Evolutionary conservation across 2,329 filamentous ascomycete species (phyloP).

Genomic region (Atkinsonella texensis): DNA sequence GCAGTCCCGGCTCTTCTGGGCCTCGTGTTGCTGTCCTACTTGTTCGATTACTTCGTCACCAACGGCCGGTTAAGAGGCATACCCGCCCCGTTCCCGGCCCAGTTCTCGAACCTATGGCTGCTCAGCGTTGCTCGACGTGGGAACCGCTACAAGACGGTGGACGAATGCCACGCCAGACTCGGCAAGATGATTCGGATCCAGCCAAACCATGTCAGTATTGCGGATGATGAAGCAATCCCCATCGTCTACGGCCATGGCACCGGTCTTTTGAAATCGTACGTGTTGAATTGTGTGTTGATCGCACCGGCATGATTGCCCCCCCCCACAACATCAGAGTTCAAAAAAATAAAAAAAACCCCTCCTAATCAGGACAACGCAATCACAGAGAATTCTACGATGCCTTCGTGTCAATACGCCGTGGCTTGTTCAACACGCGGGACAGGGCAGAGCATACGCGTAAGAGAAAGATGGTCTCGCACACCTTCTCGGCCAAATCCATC

Average conservation of each 20-base stretch:
- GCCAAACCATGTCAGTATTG: constrained; percentile 73
- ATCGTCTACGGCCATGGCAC: constrained; percentile 71
- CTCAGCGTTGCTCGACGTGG: constrained; percentile 54
- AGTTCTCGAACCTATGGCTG: constrained; percentile 73
- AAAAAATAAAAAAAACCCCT: too few species aligned
- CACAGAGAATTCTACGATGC: constrained; percentile 75
- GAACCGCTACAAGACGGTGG: constrained; percentile 49
- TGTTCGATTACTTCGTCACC: constrained; percentile 49
- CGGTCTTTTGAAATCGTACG: constrained; percentile 58
- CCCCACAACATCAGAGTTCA: too few species aligned
- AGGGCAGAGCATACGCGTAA: constrained; percentile 75
- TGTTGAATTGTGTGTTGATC: constrained; percentile 4
- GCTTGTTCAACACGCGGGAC: constrained; percentile 82
- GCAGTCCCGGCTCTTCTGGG: constrained; percentile 32
- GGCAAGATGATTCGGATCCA: constrained; percentile 75
- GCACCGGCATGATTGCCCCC: neutral
- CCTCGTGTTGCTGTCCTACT: constrained; percentile 39
- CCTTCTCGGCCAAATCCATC: constrained; percentile 72
- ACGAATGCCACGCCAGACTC: constrained; percentile 60
- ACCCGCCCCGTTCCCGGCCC: constrained; percentile 49
- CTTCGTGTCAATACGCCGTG: constrained; percentile 76
- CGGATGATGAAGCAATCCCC: constrained; percentile 66
- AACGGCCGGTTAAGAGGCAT: constrained; percentile 37
- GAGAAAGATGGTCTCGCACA: constrained; percentile 78
- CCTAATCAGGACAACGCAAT: too few species aligned